These are phyloP conservation scores for Blakeslea trispora DNA, from an alignment of 371 early-diverging fungal species.

Conservation along the genomic window DNA sequence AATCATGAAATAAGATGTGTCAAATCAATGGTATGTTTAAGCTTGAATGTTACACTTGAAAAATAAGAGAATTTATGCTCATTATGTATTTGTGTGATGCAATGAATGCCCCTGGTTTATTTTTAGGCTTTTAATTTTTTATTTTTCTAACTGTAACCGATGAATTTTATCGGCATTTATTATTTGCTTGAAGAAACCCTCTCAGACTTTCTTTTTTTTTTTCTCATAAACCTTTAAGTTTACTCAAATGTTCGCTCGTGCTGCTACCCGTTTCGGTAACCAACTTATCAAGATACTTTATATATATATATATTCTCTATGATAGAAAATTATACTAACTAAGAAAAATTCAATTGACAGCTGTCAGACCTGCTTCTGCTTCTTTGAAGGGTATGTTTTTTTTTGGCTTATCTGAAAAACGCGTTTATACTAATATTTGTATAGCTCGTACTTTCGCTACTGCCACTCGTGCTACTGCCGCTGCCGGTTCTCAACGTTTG, in stretches of 20 bases:
- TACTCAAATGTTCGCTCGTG: constrained; percentile 42
- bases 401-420: neutral
- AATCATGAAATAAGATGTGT: too few relatives aligned
- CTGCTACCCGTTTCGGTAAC: constrained; percentile 45
- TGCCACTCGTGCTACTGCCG: constrained; percentile 44
- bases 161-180: neutral
- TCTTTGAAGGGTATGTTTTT: constrained; percentile 38
- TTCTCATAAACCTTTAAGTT: constrained; percentile 12
- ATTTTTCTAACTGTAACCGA: neutral
- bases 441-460: constrained; percentile 54
- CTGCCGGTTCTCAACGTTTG: constrained; percentile 35
- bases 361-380: constrained; percentile 37
- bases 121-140: constrained; percentile 3
- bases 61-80: too few relatives aligned
- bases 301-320: too few relatives aligned
- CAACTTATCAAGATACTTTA: too few relatives aligned
- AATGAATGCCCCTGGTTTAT: constrained; percentile 9
- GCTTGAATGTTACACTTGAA: too few relatives aligned
- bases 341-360: constrained; percentile 3
- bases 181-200: constrained; percentile 1
- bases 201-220: constrained; percentile 20
- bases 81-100: constrained; percentile 7
- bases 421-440: neutral
- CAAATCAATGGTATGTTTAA: too few relatives aligned
- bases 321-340: constrained; percentile 1